Percentiles rank a stretch among this genome's conserved stretches.
These are phyloP conservation scores for Russula ochroleuca DNA, from an alignment of 768 basidiomycete genomes.

Conservation along the genomic window DNA sequence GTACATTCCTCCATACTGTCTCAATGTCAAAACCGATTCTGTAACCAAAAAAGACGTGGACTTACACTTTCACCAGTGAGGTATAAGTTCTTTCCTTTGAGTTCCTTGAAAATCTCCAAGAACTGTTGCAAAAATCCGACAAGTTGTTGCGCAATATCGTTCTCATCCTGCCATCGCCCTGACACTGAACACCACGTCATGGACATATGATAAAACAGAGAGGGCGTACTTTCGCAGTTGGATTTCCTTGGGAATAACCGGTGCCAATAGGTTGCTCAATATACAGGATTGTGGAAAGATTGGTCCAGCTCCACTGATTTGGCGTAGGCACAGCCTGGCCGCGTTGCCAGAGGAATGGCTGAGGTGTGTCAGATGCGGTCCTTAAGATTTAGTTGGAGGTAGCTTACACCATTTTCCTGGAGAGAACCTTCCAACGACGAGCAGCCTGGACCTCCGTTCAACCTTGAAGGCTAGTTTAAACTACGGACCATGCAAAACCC, in stretches of 20 bases:
- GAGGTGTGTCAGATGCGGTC: background rate
- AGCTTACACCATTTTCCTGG: constrained; percentile 68
- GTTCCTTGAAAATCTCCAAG: constrained; percentile 65
- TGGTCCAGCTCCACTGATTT: constrained; percentile 75
- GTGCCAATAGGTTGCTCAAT: constrained; percentile 80
- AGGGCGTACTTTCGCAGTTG: constrained; percentile 44
- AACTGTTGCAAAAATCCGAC: constrained; percentile 71
- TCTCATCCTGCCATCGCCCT: constrained; percentile 40
- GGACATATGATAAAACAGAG: background rate
- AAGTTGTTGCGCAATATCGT: constrained; percentile 53
- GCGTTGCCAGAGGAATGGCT: constrained; percentile 61
- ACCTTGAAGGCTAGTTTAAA: constrained; percentile 41
- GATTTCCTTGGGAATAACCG: constrained; percentile 67
- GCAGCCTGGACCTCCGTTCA: constrained; percentile 78
- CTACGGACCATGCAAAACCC: background rate
- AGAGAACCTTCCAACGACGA: constrained; percentile 67
- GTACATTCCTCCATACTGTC: constrained; percentile 74
- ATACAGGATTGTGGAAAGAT: constrained; percentile 68
- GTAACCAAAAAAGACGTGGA: background rate
- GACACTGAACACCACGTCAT: background rate
- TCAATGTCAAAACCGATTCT: background rate
- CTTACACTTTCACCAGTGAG: constrained; percentile 72
- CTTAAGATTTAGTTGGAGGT: constrained; percentile 17
- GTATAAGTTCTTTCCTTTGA: constrained; percentile 69
- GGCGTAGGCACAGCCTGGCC: constrained; percentile 60